A percentile compares a stretch with the other conserved stretches of the same genome.
Conservation (phyloP, 352 stramenopile species). For the Globisporangium spinosum region DNA sequence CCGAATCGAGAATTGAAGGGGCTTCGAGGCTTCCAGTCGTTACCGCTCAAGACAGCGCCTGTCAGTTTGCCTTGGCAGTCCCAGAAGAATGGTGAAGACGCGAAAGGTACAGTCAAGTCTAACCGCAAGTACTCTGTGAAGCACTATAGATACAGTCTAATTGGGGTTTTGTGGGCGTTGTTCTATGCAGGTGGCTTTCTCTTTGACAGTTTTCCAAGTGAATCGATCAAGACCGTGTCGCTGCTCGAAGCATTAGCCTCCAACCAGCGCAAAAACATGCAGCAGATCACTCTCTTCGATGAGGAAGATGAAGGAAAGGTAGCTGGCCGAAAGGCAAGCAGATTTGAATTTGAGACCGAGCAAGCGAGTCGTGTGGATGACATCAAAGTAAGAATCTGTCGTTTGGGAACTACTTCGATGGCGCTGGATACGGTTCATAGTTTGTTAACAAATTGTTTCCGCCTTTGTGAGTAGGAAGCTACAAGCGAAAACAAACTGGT, state of each 20-base stretch:
- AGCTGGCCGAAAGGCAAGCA: neutral
- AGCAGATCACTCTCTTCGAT: slow-evolving; percentile 10
- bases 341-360: neutral
- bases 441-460: neutral
- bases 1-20: slow-evolving; percentile 32
- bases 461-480: neutral
- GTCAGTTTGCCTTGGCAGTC: slow-evolving; percentile 39
- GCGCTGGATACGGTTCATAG: neutral
- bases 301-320: slow-evolving; percentile 9
- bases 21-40: slow-evolving; percentile 45
- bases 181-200: slow-evolving; percentile 15
- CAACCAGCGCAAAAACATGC: neutral
- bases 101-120: slow-evolving; percentile 4
- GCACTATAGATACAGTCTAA: neutral
- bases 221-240: slow-evolving; percentile 26
- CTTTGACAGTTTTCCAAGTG: slow-evolving; percentile 34
- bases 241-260: slow-evolving; percentile 39
- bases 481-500: neutral
- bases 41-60: slow-evolving; percentile 38
- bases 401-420: neutral
- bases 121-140: neutral
- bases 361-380: neutral
- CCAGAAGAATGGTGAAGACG: neutral
- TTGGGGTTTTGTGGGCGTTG: neutral
- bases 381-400: neutral